phyloP scores from a whole-genome alignment of 805 yeast genomes.

The Torulaspora indica region DNA sequence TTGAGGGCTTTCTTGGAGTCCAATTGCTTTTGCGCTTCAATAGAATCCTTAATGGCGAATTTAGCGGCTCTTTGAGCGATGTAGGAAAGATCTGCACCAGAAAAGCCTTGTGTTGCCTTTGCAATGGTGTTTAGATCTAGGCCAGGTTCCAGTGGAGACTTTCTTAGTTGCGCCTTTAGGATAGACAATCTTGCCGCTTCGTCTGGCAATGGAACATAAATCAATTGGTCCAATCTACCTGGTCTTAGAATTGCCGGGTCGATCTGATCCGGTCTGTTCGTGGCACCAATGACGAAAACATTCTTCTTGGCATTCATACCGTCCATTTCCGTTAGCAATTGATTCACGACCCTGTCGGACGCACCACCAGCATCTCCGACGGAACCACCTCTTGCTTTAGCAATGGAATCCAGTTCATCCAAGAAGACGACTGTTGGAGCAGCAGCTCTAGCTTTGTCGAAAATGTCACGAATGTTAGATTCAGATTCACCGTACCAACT shows the following conservation, averaged over 20 bases:
- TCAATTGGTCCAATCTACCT: slow-evolving; percentile 97
- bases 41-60: slow-evolving; percentile 96
- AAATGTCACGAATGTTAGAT: too few species aligned
- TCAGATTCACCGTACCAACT: too few species aligned
- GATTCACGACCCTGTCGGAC: slow-evolving; percentile 92
- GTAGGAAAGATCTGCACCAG: slow-evolving; percentile 97
- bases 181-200: slow-evolving; percentile 91
- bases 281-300: slow-evolving; percentile 98
- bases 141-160: slow-evolving; percentile 98
- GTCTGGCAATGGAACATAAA: slow-evolving; percentile 97
- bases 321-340: slow-evolving; percentile 96
- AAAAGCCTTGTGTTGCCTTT: slow-evolving; percentile 91
- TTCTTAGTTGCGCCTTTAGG: slow-evolving; percentile 92
- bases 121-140: slow-evolving; percentile 84
- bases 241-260: slow-evolving; percentile 99
- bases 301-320: slow-evolving; percentile 99
- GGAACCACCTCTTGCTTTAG: slow-evolving; percentile 92
- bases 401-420: slow-evolving; percentile 97
- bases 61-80: slow-evolving; percentile 98
- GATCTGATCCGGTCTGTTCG: slow-evolving; percentile 98
- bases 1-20: slow-evolving; percentile 44
- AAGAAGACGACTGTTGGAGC: slow-evolving; percentile 94
- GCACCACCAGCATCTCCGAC: slow-evolving; percentile 96
- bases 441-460: too few species aligned
- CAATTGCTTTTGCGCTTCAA: slow-evolving; percentile 66